phyloP scores from a whole-genome alignment of 2,329 filamentous ascomycete species.

The Beauveria scarabaeidicola region DNA sequence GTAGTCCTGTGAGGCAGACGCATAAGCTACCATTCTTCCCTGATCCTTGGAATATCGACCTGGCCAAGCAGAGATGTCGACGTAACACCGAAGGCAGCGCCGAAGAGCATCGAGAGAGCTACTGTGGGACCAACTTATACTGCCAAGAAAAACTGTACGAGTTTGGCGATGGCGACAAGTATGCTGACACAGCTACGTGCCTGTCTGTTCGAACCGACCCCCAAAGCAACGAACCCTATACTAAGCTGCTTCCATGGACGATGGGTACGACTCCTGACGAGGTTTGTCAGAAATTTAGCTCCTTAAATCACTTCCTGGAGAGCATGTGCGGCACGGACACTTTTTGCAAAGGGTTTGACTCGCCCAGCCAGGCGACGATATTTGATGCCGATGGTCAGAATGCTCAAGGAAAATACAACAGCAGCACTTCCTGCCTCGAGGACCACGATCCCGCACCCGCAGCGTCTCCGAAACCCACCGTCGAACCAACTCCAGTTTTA shows the following conservation, averaged over 20 bases:
- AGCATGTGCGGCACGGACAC: not conserved
- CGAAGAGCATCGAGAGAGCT: not conserved
- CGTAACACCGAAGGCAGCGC: not conserved
- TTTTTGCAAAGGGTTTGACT: not conserved
- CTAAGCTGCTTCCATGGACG: not conserved
- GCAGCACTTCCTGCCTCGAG: not conserved
- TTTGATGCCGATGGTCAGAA: not conserved
- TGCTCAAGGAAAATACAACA: not conserved
- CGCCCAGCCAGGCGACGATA: not conserved
- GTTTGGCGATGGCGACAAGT: not conserved
- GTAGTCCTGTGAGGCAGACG: not conserved
- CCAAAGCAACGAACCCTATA: not conserved
- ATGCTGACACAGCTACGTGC: not conserved
- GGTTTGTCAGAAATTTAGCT: not conserved
- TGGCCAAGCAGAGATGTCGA: not conserved
- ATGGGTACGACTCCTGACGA: not conserved
- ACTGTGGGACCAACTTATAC: not conserved
- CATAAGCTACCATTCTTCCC: not conserved
- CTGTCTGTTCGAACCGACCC: not conserved
- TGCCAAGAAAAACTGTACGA: not conserved
- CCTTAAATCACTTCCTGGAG: not conserved
- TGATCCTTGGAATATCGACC: not conserved
- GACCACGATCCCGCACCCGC: not conserved
- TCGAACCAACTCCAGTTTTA: not conserved
- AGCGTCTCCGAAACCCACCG: not conserved